Evolutionary conservation across 2,329 filamentous ascomycete genomes (phyloP).

Genomic region (Aspergillus sp.): DNA sequence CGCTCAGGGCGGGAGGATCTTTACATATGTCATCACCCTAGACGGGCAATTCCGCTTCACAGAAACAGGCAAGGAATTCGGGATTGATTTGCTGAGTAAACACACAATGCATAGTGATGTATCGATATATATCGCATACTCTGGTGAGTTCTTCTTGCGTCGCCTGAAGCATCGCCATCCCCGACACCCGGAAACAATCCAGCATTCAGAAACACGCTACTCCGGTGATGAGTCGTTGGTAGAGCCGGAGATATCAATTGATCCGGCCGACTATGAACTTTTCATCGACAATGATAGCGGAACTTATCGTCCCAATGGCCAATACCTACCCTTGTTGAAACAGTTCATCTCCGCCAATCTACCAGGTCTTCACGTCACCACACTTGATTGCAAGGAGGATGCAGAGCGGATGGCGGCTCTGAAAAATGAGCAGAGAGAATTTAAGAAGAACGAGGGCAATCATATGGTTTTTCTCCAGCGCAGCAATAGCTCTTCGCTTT

Average conservation of each 20-base stretch:
- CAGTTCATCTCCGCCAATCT: slow-evolving; percentile 72
- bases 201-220: slow-evolving; percentile 37
- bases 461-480: slow-evolving; percentile 58
- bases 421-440: slow-evolving; percentile 73
- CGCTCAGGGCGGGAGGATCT: slow-evolving; percentile 81
- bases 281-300: slow-evolving; percentile 95
- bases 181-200: slow-evolving; percentile 30
- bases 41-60: slow-evolving; percentile 88
- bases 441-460: slow-evolving; percentile 66
- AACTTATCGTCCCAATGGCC: slow-evolving; percentile 85
- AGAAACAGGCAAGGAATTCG: slow-evolving; percentile 93
- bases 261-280: slow-evolving; percentile 72
- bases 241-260: slow-evolving; percentile 51
- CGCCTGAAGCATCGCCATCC: slow-evolving; percentile 57
- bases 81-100: slow-evolving; percentile 88
- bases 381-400: slow-evolving; percentile 71
- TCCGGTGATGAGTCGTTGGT: slow-evolving; percentile 34
- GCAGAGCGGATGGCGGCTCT: slow-evolving; percentile 71
- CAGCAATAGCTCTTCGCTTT: slow-evolving; percentile 50
- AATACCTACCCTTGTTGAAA: slow-evolving; percentile 70
- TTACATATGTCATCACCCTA: slow-evolving; percentile 88
- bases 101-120: slow-evolving; percentile 98
- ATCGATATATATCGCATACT: slow-evolving; percentile 85
- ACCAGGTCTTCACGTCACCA: slow-evolving; percentile 72
- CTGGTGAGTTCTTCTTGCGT: slow-evolving; percentile 89